phyloP scores from a whole-genome alignment of 2,329 filamentous ascomycete genomes.

The Colletotrichum spinosum region DNA sequence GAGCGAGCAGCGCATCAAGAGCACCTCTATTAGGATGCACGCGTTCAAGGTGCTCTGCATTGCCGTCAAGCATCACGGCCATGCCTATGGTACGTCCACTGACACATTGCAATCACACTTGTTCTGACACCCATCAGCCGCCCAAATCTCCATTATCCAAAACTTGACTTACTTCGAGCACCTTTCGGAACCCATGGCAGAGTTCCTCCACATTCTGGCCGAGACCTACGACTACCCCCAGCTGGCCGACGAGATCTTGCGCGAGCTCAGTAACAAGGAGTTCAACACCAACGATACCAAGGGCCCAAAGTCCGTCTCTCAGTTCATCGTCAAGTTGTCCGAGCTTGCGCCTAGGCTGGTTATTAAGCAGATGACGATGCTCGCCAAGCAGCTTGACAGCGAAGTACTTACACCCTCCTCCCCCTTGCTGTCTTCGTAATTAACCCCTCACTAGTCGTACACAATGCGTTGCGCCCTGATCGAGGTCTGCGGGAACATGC shows the following conservation, averaged over 20 bases:
- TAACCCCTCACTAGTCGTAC: conserved; percentile 72
- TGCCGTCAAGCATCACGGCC: conserved; percentile 96
- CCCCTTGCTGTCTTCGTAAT: too few relatives aligned
- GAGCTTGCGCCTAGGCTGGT: conserved; percentile 91
- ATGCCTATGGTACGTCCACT: conserved; percentile 81
- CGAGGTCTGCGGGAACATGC: conserved; percentile 96
- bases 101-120: not conserved
- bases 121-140: conserved; percentile 68
- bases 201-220: conserved; percentile 94
- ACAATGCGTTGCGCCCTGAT: conserved; percentile 93
- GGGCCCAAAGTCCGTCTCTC: conserved; percentile 95
- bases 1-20: conserved; percentile 92
- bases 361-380: conserved; percentile 96
- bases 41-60: conserved; percentile 97
- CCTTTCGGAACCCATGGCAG: conserved; percentile 98
- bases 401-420: conserved; percentile 67
- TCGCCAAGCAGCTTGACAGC: conserved; percentile 95
- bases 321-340: conserved; percentile 92
- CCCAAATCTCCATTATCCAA: conserved; percentile 97
- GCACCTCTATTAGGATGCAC: conserved; percentile 91
- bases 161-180: conserved; percentile 99
- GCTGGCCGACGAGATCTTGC: conserved; percentile 90
- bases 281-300: conserved; percentile 97
- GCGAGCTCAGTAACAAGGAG: conserved; percentile 96
- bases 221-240: conserved; percentile 99